Evolutionary conservation across 2,329 filamentous ascomycete genomes (phyloP).

Genomic region (Epichloe coenophiala): DNA sequence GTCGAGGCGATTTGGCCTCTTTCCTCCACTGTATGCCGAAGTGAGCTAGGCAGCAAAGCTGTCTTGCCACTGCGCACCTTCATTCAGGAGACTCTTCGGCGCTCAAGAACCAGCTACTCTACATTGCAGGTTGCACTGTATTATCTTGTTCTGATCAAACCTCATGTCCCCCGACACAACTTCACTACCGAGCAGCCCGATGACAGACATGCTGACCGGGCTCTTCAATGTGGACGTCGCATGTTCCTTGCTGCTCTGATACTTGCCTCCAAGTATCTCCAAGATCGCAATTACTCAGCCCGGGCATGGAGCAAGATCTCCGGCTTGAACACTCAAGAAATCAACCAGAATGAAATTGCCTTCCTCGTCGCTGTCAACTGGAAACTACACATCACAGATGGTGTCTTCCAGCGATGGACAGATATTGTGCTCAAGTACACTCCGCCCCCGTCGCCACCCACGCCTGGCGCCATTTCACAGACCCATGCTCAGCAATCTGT

Average conservation of each 20-base stretch:
- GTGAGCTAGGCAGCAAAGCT: constrained; percentile 57
- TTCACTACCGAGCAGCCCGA: constrained; percentile 76
- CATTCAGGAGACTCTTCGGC: constrained; percentile 90
- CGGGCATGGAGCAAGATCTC: constrained; percentile 99
- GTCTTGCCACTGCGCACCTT: constrained; percentile 87
- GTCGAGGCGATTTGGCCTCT: constrained; percentile 95
- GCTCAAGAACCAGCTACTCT: constrained; percentile 93
- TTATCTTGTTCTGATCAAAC: constrained; percentile 88
- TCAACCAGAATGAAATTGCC: constrained; percentile 91
- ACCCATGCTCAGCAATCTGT: constrained; percentile 31
- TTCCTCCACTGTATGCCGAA: constrained; percentile 65
- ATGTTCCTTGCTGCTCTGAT: constrained; percentile 96
- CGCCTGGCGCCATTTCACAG: constrained; percentile 33
- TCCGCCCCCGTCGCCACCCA: constrained; percentile 50
- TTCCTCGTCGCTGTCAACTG: constrained; percentile 85
- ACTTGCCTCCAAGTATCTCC: constrained; percentile 91
- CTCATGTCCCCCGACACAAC: constrained; percentile 69
- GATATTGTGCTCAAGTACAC: constrained; percentile 81
- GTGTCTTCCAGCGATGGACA: constrained; percentile 83
- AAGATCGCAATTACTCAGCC: constrained; percentile 95
- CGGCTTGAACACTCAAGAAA: constrained; percentile 81
- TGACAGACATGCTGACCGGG: constrained; percentile 58
- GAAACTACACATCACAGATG: constrained; percentile 86
- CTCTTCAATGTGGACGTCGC: constrained; percentile 86
- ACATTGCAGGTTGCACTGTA: constrained; percentile 94